Conservation (phyloP, 192 early-diverging fungal species). For the Linnemannia exigua region DNA sequence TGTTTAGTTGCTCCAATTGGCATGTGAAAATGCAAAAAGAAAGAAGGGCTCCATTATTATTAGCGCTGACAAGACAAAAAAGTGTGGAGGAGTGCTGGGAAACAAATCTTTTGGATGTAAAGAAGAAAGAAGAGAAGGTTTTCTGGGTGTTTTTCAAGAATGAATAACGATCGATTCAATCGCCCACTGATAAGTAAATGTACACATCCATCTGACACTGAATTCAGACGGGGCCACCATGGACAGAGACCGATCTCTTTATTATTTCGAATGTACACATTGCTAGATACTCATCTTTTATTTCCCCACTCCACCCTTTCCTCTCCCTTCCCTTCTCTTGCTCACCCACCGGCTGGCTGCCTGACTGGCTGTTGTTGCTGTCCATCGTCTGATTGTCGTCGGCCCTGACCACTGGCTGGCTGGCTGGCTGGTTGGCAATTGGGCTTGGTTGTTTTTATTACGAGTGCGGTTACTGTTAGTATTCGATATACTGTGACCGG, state of each 20-base stretch:
- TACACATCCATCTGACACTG: neutral
- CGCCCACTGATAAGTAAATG: neutral
- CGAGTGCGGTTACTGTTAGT: neutral
- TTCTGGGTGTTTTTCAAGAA: neutral
- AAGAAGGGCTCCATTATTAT: neutral
- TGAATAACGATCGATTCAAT: conserved; percentile 7
- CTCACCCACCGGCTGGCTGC: neutral
- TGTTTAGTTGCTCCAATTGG: conserved; percentile 4
- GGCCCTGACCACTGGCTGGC: conserved; percentile 1
- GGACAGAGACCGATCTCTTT: neutral
- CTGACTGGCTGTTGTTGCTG: conserved; percentile 1
- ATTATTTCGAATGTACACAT: neutral
- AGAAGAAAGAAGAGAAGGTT: conserved; percentile 12
- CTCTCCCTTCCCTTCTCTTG: neutral
- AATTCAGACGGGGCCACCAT: neutral
- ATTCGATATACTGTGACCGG: neutral
- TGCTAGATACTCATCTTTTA: neutral
- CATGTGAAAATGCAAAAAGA: conserved; percentile 49
- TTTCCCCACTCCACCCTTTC: neutral
- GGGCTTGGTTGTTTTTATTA: neutral
- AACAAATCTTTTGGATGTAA: neutral
- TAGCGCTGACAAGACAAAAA: conserved; percentile 5
- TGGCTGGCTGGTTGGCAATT: neutral
- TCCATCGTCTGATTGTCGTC: neutral
- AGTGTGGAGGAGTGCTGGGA: conserved; percentile 51